Conservation (phyloP, 2,329 filamentous ascomycete species). For the Malbranchea zuffiana region DNA sequence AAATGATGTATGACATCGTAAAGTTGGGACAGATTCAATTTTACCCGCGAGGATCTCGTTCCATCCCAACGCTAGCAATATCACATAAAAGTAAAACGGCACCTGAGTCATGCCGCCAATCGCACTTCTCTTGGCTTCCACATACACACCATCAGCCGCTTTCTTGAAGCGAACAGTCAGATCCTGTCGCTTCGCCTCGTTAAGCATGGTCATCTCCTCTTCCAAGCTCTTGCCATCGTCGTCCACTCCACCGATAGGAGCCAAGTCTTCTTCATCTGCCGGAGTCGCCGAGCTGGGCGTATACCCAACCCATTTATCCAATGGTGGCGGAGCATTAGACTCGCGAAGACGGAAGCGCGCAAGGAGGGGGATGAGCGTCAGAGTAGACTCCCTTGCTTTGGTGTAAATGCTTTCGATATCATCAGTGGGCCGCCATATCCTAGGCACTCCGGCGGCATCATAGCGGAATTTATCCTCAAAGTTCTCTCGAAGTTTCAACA, state of each 20-base stretch:
- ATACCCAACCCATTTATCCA: conserved; percentile 70
- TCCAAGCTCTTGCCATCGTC: conserved; percentile 89
- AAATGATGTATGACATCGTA: background rate
- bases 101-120: conserved; percentile 92
- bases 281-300: conserved; percentile 63
- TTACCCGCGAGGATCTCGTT: conserved; percentile 92
- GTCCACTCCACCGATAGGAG: conserved; percentile 84
- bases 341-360: conserved; percentile 69
- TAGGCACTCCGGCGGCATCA: conserved; percentile 83
- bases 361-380: conserved; percentile 80
- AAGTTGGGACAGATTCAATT: conserved; percentile 30
- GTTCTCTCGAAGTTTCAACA: conserved; percentile 92
- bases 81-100: conserved; percentile 84
- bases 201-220: conserved; percentile 92
- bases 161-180: conserved; percentile 95
- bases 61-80: conserved; percentile 89
- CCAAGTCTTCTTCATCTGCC: conserved; percentile 80
- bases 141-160: conserved; percentile 92
- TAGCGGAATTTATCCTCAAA: conserved; percentile 99
- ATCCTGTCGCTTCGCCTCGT: conserved; percentile 81
- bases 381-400: conserved; percentile 78
- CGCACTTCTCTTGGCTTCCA: conserved; percentile 92
- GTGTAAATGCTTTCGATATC: conserved; percentile 97
- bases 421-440: conserved; percentile 93
- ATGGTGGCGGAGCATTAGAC: conserved; percentile 66